Evolutionary conservation across 1,139 yeast genomes (phyloP).

Genomic region (Lodderomyces beijingensis): DNA sequence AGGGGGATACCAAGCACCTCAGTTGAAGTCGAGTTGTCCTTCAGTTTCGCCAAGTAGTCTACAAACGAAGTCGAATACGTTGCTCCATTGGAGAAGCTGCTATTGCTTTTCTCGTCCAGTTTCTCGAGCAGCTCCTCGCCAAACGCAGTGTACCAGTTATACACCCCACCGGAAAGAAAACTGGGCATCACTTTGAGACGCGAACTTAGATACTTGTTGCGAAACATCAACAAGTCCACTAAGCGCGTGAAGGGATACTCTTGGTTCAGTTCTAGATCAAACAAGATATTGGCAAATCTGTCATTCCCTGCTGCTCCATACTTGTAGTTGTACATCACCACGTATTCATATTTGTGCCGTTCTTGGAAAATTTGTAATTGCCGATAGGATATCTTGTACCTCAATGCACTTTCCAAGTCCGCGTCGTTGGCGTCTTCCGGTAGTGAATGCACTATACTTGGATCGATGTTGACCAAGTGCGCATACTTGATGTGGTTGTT

Average conservation of each 20-base stretch:
- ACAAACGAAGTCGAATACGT: slow-evolving; percentile 34
- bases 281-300: slow-evolving; percentile 25
- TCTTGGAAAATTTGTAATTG: slow-evolving; percentile 50
- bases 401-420: slow-evolving; percentile 57
- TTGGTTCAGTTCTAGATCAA: slow-evolving; percentile 14
- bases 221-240: slow-evolving; percentile 49
- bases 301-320: slow-evolving; percentile 24
- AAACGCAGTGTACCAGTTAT: slow-evolving; percentile 30
- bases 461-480: slow-evolving; percentile 68
- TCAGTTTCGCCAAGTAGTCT: slow-evolving; percentile 38
- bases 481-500: slow-evolving; percentile 54
- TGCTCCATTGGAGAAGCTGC: background rate
- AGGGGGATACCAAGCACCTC: too few relatives aligned
- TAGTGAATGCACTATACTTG: slow-evolving; percentile 20
- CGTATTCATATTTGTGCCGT: slow-evolving; percentile 52
- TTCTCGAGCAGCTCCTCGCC: slow-evolving; percentile 28
- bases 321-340: slow-evolving; percentile 57
- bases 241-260: slow-evolving; percentile 44
- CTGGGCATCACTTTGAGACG: slow-evolving; percentile 31
- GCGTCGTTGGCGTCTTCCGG: slow-evolving; percentile 37
- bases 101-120: background rate
- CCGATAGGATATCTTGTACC: slow-evolving; percentile 47
- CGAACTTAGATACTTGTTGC: slow-evolving; percentile 35
- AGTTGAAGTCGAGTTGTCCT: slow-evolving; percentile 8
- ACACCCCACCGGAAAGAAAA: slow-evolving; percentile 40